Percentiles rank a stretch among this genome's conserved stretches.
Evolutionary conservation across 176 grass and related monocot species (phyloP).

Genomic region (Oryza glumipatula): DNA sequence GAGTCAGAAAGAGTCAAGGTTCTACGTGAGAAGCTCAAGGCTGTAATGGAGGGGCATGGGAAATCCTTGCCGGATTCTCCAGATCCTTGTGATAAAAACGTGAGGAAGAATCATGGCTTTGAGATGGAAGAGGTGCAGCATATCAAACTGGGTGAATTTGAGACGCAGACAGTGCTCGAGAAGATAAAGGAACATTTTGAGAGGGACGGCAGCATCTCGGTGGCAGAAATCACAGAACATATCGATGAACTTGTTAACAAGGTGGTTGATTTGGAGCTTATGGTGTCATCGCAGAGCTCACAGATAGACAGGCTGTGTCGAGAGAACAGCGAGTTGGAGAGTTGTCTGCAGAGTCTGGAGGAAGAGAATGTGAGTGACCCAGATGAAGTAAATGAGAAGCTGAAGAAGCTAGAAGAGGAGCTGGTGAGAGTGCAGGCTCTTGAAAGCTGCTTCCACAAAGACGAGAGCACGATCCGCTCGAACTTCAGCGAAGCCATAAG

Average conservation of each 20-base stretch:
- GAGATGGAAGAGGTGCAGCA: slow-evolving; percentile 45
- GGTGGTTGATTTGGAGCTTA: slow-evolving; percentile 82
- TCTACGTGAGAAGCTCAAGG: slow-evolving; percentile 54
- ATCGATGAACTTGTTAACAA: slow-evolving; percentile 86
- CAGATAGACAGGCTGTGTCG: slow-evolving; percentile 72
- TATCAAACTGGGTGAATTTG: slow-evolving; percentile 54
- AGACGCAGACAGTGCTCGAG: slow-evolving; percentile 51
- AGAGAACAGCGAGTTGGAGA: slow-evolving; percentile 69
- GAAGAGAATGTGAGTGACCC: slow-evolving; percentile 56
- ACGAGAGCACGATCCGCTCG: slow-evolving; percentile 54
- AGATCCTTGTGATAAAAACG: slow-evolving; percentile 31
- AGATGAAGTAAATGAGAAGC: slow-evolving; percentile 49
- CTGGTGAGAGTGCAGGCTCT: slow-evolving; percentile 59
- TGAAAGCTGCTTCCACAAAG: slow-evolving; percentile 68
- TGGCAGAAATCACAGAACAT: slow-evolving; percentile 74
- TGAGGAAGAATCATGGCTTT: slow-evolving; percentile 20
- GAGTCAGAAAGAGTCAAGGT: slow-evolving; percentile 53
- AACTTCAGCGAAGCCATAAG: slow-evolving; percentile 65
- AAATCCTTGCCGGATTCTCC: slow-evolving; percentile 37
- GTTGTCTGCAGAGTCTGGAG: slow-evolving; percentile 56
- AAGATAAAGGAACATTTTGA: slow-evolving; percentile 87
- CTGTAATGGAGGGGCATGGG: slow-evolving; percentile 48
- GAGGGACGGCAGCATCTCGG: slow-evolving; percentile 58
- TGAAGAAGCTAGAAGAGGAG: slow-evolving; percentile 70
- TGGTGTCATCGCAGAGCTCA: slow-evolving; percentile 76